These are phyloP conservation scores for Phialemonium atrogriseum DNA, from an alignment of 2,329 filamentous ascomycete species.

Conservation along the genomic window DNA sequence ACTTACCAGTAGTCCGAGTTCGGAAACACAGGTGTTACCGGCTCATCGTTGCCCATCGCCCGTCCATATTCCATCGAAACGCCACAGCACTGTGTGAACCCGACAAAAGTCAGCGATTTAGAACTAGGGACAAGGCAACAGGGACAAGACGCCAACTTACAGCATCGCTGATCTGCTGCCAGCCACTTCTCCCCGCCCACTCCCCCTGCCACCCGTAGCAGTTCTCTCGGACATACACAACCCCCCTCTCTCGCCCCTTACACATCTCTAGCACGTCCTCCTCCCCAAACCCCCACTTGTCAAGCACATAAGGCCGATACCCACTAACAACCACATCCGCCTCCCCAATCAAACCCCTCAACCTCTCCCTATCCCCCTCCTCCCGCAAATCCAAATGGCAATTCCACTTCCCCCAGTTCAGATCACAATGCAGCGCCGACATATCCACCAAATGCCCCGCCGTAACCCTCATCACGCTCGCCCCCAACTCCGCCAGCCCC, in stretches of 20 bases:
- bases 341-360: constrained; percentile 31
- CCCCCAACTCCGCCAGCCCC: constrained; percentile 35
- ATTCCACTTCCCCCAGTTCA: constrained; percentile 43
- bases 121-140: too few relatives aligned
- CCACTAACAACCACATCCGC: constrained; percentile 43
- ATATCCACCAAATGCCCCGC: constrained; percentile 29
- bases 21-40: constrained; percentile 20
- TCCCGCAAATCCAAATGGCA: constrained; percentile 31
- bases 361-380: constrained; percentile 25
- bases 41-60: constrained; percentile 26
- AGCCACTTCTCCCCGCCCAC: constrained; percentile 36
- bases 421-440: constrained; percentile 30
- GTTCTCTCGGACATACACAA: constrained; percentile 41
- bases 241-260: constrained; percentile 30
- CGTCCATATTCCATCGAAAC: constrained; percentile 36
- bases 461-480: constrained; percentile 36
- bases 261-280: constrained; percentile 31
- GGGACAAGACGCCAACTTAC: too few relatives aligned
- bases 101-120: too few relatives aligned
- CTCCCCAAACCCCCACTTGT: constrained; percentile 34
- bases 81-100: constrained; percentile 30
- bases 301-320: constrained; percentile 38
- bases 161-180: constrained; percentile 46
- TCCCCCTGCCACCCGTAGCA: constrained; percentile 45
- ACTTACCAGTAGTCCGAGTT: constrained; percentile 27